Base-by-base conservation (phyloP, 2,329 filamentous ascomycete genomes). In the Beauveria bassiana region DNA sequence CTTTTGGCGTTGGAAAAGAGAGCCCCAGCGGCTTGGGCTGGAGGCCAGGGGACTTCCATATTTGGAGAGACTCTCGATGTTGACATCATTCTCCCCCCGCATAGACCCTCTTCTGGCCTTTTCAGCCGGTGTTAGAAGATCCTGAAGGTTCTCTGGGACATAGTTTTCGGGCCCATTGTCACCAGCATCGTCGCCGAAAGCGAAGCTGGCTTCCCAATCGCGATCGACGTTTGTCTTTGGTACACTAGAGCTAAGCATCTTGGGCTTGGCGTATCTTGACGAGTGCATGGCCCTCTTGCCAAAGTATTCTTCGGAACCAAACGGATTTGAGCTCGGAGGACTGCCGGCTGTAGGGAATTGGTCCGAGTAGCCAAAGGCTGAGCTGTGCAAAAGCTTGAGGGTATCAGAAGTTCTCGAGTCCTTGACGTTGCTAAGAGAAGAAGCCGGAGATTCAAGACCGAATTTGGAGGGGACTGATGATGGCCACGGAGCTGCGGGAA, bases 391-490 rank as follows among this genome's bases (percentile, higher is more conserved):
- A 62, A 82, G 77, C 71, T 87, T 87, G 28, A 89, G 75, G 7
- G 85, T 84, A 67, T 87, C 85, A 2, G 84, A 86, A 3, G 84
- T 84, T 56, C 83, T 79, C 3, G 78, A 75, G 55, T 87, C 85
- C 66, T 85, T 85, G 62, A 79, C 86, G 34, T 79, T 80, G 70
- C 79, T 82, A 46, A 91, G 81, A 0, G 91, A 59, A 1, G 88
- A 85, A 2, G 91, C 89, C 5, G 92, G 92, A 9, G 89, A 92
- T 58, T 96, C 93, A 66, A 97, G 79, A 16, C 90, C 90, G 69
- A 98, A 97, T 68, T 93, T 91, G 57, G 91, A 90, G 10, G 95
- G 95, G 12, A 98, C 90, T 0, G 93, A 98, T 0, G 93, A 91
- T 8, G 93, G 93, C 74, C 96, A 92, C 0, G 93, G 91, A 0